Percentiles rank a stretch among this genome's conserved stretches.
Evolutionary conservation across 2,329 filamentous ascomycete genomes (phyloP).

Genomic region (Rhynchosporium agropyri): DNA sequence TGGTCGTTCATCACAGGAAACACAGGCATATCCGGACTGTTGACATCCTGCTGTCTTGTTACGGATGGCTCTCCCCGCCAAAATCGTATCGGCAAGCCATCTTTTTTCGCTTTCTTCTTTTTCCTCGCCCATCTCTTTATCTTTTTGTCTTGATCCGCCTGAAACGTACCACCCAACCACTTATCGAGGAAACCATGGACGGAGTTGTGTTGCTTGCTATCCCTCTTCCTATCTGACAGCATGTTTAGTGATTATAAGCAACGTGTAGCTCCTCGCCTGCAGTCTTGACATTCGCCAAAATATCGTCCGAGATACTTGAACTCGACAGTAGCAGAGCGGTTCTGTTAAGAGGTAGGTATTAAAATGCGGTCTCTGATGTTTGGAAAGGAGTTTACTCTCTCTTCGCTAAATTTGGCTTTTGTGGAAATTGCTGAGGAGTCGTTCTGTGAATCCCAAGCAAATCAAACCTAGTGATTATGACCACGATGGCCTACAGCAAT

Average conservation of each 20-base stretch:
- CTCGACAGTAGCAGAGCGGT: too few relatives aligned
- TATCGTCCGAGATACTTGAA: too few relatives aligned
- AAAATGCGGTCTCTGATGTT: too few relatives aligned
- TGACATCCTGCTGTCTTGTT: neutral
- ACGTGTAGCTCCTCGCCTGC: neutral
- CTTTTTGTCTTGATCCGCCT: neutral
- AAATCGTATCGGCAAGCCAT: neutral
- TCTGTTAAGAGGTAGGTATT: too few relatives aligned
- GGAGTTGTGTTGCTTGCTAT: neutral
- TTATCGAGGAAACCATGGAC: conserved; percentile 5
- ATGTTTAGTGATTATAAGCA: neutral
- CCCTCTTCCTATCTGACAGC: neutral
- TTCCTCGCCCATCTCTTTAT: neutral
- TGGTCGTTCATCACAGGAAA: neutral
- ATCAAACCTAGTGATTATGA: too few relatives aligned
- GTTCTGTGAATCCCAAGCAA: too few relatives aligned
- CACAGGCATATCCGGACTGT: neutral
- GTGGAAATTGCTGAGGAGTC: too few relatives aligned
- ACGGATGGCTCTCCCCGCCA: neutral
- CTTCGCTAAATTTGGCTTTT: too few relatives aligned
- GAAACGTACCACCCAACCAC: neutral
- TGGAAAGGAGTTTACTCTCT: too few relatives aligned
- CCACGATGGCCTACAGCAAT: too few relatives aligned
- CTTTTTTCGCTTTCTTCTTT: neutral
- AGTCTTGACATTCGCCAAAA: too few relatives aligned